Base-by-base conservation (phyloP, 1,284 basidiomycete genomes). In the Heterobasidion annosum region DNA sequence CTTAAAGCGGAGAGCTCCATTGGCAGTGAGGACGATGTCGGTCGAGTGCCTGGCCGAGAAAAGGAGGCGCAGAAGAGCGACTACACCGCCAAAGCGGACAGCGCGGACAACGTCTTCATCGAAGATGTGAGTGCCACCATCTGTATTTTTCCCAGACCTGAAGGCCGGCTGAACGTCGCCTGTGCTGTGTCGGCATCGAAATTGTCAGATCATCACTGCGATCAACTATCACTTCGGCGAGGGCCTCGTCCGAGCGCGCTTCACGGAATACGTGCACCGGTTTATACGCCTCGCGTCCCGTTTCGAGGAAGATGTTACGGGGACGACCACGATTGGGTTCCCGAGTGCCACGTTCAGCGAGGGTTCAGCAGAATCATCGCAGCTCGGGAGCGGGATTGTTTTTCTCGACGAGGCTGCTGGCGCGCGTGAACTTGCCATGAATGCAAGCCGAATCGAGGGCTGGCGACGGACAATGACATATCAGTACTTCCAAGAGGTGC, bases 91-190 rank as follows among this genome's bases (percentile, higher is more conserved):
- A 86, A 83, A 63, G 65, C 73, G 42, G 90, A 89, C 59, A 83
- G 78, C 56, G 73, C 81, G 34, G 95, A 98, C 65, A 88, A 84
- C 60, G 59, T 87, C 12, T 96, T 98, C 69, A 91, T 98, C 65
- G 93, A 98, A 56, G 95, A 98, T 64, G 92, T 93, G 60, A 65
- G 88, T 25, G 3, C 3, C 25, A 25, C 4, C 25, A 25, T 78
- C 9, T 19, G 18, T 37, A 45, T 9, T 53, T 53, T 40, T 19
- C 18, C 25, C 37, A 18, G 34, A 25, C 25, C 25, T 4, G 25
- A 25, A 25, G 25, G 0, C 25, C 25, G 25, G 25, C 35, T 54
- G 16, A 5, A 46, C 52, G 59, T 70, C 65, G 68, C 70, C 52
- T 59, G 63, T 46, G 55, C 34, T 37, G 48, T 35, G 10, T 49